phyloP scores from a whole-genome alignment of 2,329 filamentous ascomycete genomes.

The Calycina marina region DNA sequence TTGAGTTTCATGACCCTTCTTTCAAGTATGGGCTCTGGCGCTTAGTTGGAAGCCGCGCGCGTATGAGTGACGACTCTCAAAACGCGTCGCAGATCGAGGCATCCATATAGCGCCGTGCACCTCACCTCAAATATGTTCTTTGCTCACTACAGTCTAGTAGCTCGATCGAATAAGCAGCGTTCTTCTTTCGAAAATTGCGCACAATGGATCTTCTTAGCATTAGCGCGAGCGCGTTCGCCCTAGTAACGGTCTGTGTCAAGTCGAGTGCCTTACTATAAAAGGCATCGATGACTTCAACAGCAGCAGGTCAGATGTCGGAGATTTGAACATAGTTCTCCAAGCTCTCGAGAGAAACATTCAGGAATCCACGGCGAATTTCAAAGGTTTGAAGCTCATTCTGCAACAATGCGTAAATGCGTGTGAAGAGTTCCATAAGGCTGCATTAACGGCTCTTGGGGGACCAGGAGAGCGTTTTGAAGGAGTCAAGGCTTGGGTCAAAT shows the following conservation, averaged over 20 bases:
- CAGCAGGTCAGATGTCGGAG: not conserved
- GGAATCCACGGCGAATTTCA: not conserved
- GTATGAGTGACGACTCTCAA: too few relatives aligned
- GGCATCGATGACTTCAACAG: not conserved
- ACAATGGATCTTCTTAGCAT: not conserved
- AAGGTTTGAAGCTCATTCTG: not conserved
- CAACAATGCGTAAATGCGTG: not conserved
- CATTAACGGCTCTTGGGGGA: not conserved
- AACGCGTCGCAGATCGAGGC: too few relatives aligned
- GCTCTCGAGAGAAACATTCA: not conserved
- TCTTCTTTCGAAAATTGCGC: not conserved
- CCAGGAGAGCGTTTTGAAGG: not conserved
- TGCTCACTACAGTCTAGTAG: too few relatives aligned
- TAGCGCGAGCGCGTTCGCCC: not conserved
- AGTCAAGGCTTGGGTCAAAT: not conserved
- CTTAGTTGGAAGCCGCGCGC: too few relatives aligned
- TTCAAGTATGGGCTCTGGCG: too few relatives aligned
- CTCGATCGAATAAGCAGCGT: not conserved
- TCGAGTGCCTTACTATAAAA: not conserved
- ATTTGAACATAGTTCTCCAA: not conserved
- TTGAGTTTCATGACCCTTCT: too few relatives aligned
- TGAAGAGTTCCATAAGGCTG: not conserved
- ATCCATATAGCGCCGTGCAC: too few relatives aligned
- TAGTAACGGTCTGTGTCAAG: not conserved
- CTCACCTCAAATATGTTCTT: too few relatives aligned